Evolutionary conservation across 805 yeast genomes (phyloP).

Genomic region (Pichia insulana): DNA sequence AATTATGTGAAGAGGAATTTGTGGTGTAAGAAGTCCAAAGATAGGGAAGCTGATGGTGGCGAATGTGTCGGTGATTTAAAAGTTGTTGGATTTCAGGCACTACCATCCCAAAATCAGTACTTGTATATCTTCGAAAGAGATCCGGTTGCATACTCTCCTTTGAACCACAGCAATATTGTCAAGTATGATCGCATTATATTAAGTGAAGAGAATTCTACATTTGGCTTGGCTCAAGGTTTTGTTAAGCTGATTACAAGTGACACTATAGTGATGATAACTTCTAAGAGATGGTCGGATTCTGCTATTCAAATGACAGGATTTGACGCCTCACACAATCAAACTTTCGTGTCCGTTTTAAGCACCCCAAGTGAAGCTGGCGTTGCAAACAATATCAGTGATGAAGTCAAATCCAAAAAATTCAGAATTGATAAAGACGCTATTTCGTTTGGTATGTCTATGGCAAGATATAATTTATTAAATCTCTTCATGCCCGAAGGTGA

Average conservation of each 20-base stretch:
- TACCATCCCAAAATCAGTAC: constrained; percentile 20
- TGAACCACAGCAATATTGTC: constrained; percentile 38
- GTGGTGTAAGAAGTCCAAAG: constrained; percentile 53
- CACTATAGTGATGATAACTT: constrained; percentile 40
- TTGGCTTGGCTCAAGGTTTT: constrained; percentile 59
- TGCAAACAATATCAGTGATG: background rate
- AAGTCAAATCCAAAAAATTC: constrained; percentile 26
- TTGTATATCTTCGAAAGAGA: constrained; percentile 43
- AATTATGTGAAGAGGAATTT: constrained; percentile 48
- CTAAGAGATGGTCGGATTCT: constrained; percentile 40
- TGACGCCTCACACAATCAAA: constrained; percentile 37
- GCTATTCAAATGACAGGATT: constrained; percentile 35
- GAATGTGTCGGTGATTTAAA: constrained; percentile 45
- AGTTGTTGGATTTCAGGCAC: constrained; percentile 27
- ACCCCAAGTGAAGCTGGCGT: background rate
- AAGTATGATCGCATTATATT: constrained; percentile 58
- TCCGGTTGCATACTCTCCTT: constrained; percentile 9
- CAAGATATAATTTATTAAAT: constrained; percentile 67
- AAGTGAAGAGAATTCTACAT: constrained; percentile 67
- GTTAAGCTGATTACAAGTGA: constrained; percentile 37
- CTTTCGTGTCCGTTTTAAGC: constrained; percentile 39
- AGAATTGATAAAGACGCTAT: constrained; percentile 77
- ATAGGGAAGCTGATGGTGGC: constrained; percentile 56
- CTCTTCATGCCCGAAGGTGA: constrained; percentile 48
- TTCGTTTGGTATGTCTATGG: constrained; percentile 64